Percentiles rank a stretch among this genome's conserved stretches.
These are phyloP conservation scores for Podila horticola DNA, from an alignment of 192 early-diverging fungal genomes.

Conservation along the genomic window DNA sequence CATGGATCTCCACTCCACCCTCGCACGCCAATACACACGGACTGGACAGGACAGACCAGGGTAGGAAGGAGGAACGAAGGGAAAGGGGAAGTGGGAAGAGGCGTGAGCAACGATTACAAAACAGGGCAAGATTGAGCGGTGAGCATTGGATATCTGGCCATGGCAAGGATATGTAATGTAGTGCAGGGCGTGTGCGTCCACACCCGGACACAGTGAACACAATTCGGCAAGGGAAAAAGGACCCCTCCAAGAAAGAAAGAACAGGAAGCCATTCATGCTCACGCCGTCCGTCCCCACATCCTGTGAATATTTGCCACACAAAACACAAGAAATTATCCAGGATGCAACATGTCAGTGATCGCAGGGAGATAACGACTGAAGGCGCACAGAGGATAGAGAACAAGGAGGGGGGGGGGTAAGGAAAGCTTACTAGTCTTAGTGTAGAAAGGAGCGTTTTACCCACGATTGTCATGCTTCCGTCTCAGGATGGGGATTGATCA, in stretches of 20 bases:
- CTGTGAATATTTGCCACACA: no score
- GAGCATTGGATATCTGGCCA: not conserved
- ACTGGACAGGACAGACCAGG: not conserved
- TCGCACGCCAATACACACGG: not conserved
- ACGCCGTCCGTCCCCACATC: no score
- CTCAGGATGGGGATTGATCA: not conserved
- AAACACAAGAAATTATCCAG: no score
- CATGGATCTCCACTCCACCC: not conserved
- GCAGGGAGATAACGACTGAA: no score
- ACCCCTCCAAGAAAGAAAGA: no score
- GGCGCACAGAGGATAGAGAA: no score
- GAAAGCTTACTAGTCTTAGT: no score
- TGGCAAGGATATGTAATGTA: no score
- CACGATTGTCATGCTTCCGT: not conserved
- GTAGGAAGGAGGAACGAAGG: not conserved
- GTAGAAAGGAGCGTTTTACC: not conserved
- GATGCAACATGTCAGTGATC: no score
- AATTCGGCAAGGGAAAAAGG: no score
- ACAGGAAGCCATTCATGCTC: no score
- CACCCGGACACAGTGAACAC: not conserved
- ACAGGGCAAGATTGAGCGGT: not conserved
- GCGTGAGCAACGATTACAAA: not conserved
- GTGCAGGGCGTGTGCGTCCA: constrained; percentile 1
- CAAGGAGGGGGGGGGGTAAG: no score
- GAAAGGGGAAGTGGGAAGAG: not conserved